Evolutionary conservation across 164 flowering plant genomes (phyloP).

Genomic region (Nelumbo lutea): DNA sequence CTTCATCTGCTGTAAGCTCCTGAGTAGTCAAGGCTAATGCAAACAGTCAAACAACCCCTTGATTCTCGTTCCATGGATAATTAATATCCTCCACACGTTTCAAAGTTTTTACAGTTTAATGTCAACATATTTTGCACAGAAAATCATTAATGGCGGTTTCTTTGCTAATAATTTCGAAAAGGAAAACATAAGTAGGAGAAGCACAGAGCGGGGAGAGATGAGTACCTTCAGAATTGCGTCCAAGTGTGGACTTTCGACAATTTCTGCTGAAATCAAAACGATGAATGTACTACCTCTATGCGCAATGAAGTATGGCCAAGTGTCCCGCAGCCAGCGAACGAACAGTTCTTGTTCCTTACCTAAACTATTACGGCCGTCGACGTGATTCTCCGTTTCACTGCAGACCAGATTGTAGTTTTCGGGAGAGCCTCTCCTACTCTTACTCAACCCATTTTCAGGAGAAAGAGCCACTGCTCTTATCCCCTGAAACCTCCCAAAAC

Average conservation of each 20-base stretch:
- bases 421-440: not conserved
- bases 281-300: slow-evolving; percentile 54
- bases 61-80: no score
- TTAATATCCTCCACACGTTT: no score
- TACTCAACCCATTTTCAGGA: not conserved
- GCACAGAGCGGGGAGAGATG: not conserved
- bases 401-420: slow-evolving; percentile 17
- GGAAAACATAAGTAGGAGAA: no score
- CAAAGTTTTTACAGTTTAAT: no score
- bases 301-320: slow-evolving; percentile 62
- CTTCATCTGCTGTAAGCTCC: no score
- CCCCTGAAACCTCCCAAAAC: not conserved
- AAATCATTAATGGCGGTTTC: no score
- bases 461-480: not conserved
- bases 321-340: slow-evolving; percentile 53
- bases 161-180: no score
- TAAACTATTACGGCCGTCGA: slow-evolving; percentile 9
- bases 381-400: slow-evolving; percentile 19
- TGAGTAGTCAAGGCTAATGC: no score
- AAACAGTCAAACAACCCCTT: no score
- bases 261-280: slow-evolving; percentile 55
- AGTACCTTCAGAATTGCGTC: slow-evolving; percentile 20
- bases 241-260: slow-evolving; percentile 39
- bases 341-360: slow-evolving; percentile 39
- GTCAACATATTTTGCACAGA: no score